A percentile compares a stretch with the other conserved stretches of the same genome.
Evolutionary conservation across 192 early-diverging fungal species (phyloP).

Genomic region (Obelidium mucronatum): DNA sequence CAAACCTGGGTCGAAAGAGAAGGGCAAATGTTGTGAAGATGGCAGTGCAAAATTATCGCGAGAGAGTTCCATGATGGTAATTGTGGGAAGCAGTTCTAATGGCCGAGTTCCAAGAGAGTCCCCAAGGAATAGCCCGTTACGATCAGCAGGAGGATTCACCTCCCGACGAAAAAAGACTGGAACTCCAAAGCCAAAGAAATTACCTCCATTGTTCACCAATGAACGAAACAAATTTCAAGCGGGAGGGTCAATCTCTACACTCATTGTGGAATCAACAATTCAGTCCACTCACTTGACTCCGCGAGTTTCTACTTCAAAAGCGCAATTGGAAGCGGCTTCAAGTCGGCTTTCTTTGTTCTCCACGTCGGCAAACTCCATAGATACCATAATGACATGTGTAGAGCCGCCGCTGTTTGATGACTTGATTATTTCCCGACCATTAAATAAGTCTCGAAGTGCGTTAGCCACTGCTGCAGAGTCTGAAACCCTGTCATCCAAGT

Average conservation of each 20-base stretch:
- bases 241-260: background rate
- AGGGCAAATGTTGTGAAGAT: too few relatives aligned
- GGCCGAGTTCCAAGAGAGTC: background rate
- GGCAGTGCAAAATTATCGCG: background rate
- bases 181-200: background rate
- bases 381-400: background rate
- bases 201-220: background rate
- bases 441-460: background rate
- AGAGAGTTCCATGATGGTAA: background rate
- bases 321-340: slow-evolving; percentile 1
- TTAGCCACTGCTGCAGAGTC: slow-evolving; percentile 9
- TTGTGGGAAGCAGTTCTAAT: background rate
- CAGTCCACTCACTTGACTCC: too few relatives aligned
- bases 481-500: background rate
- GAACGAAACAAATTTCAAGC: background rate
- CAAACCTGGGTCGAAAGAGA: too few relatives aligned
- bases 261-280: background rate
- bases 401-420: slow-evolving; percentile 4
- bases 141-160: too few relatives aligned
- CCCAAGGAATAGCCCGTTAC: too few relatives aligned
- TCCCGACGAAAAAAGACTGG: background rate
- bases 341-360: background rate
- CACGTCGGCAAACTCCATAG: background rate
- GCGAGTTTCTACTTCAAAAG: background rate
- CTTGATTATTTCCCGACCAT: slow-evolving; percentile 5